Conservation (phyloP, 2,329 filamentous ascomycete genomes). For the Fusarium sp. region DNA sequence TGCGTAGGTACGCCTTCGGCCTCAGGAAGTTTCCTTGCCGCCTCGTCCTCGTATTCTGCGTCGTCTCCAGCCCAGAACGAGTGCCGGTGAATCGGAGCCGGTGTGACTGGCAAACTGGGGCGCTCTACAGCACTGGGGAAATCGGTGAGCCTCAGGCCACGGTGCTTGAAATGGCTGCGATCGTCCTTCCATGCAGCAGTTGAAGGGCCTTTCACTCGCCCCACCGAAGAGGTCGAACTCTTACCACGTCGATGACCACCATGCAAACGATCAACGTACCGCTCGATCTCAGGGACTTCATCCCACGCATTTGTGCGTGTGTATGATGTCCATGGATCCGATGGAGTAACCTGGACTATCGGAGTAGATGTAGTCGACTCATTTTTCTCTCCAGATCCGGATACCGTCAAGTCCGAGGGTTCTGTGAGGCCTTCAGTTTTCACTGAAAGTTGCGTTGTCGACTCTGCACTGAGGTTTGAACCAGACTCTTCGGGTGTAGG, state of each 20-base stretch:
- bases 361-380: conserved; percentile 64
- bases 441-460: conserved; percentile 19
- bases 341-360: conserved; percentile 60
- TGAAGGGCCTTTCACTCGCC: conserved; percentile 38
- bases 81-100: conserved; percentile 79
- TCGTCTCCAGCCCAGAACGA: conserved; percentile 73
- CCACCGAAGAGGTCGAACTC: conserved; percentile 48
- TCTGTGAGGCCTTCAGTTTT: conserved; percentile 48
- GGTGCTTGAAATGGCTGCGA: conserved; percentile 21
- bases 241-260: conserved; percentile 68
- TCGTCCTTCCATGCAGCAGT: conserved; percentile 27
- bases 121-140: conserved; percentile 87
- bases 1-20: conserved; percentile 89
- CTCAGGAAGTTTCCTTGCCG: conserved; percentile 73
- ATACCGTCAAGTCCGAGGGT: conserved; percentile 54
- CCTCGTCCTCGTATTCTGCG: conserved; percentile 60
- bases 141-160: conserved; percentile 80
- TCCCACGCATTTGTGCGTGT: conserved; percentile 93
- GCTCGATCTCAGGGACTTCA: conserved; percentile 86
- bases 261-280: conserved; percentile 84
- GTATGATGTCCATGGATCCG: conserved; percentile 79
- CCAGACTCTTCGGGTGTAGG: conserved; percentile 3
- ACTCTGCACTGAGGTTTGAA: background rate
- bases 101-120: conserved; percentile 90
- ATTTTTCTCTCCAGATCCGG: conserved; percentile 48